Evolutionary conservation across 139 green algal genomes (phyloP), one percentile per base, ranked within the genome.

Genomic region (Ettlia oleoabundans): DNA sequence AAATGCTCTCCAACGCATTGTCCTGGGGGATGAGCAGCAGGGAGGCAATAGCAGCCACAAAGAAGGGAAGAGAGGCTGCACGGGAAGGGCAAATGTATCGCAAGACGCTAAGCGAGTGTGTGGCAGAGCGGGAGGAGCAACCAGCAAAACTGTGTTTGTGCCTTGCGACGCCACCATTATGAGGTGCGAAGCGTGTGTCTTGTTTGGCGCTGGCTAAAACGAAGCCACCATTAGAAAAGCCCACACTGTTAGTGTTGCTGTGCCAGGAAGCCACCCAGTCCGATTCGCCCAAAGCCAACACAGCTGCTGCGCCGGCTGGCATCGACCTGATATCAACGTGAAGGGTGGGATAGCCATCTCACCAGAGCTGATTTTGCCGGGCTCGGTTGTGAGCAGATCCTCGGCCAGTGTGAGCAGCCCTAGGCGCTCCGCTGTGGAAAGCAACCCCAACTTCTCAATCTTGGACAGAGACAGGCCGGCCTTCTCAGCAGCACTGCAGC

Each of bases 391-490:
- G 41, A 92, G 86, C 64, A 88, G 21, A 21, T 86, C 66, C 69
- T 93, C 89, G 3, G 84, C 63, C n/a, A 85, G 74, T 5, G 55
- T 76, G 8, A 93, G 82, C 40, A 93, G 61, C 19, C 89, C 89
- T 61, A 93, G 78, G 24, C 76, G 81, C 84, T 93, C 89, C 28
- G 89, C 89, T 2, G 86, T 93, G 38, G 82, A 89, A 30, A 93
- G 80, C 58, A 93, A 79, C 37, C 85, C 85, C 78, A 84, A 61
- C 40, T 87, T 72, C 72, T 93, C 89, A 62, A 93, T 89, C 86
- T 90, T 90, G 55, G 81, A 81, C 28, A 93, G 86, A 10, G 78
- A 88, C 38, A 93, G 62, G 52, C 89, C 89, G 13, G 88, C 86
- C 71, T 93, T 92, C 33, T 93, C 89, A 13, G 87, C 83, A 21